Base-by-base conservation (phyloP, 2,329 filamentous ascomycete species). In the Colletotrichum orbiculare region DNA sequence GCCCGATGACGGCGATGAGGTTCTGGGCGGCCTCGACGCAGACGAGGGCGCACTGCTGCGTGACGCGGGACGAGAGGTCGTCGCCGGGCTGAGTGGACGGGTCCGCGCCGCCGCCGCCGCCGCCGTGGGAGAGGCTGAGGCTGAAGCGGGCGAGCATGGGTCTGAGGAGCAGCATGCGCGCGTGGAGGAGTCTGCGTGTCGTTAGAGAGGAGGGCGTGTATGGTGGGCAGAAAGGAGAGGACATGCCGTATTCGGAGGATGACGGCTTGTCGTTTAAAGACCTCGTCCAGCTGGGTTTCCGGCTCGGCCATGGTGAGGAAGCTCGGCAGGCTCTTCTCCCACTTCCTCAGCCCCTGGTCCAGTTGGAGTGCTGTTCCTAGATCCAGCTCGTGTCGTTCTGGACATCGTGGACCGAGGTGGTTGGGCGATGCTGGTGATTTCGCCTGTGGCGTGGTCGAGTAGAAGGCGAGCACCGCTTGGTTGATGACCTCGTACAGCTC, bases 401-500 rank as follows among this genome's bases (percentile, higher is more conserved):
- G 34, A 2, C n/a, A 25, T 3, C 53, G 35, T 15, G 55, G 62
- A 2, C 52, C 52, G 4, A 59, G 35, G 7, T 61, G 41, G 3
- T 4, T 45, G 4, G 45, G n/a, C 34, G 46, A 13, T 13, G 55
- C 42, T 1, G 55, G 25, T 0, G 57, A 61, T 10, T 48, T 62
- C 10, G 39, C 10, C 4, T 33, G 33, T 60, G 12, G 60, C 0
- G 53, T 3, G 3, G 67, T 33, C 1, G 71, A 72, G 34, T 77
- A 77, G 2, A 77, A 70, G 0, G 69, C 71, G 5, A 71, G 63
- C 42, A 76, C 74, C 0, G 71, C 73, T 9, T 71, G 71, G 9
- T 78, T 73, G 6, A 75, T 77, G 12, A 79, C 76, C 39, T 79
- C 77, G n/a, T 78, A 78, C 0, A 79, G 67, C 39, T 75, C 72